Evolutionary conservation across 768 basidiomycete genomes (phyloP).

Genomic region (Tricholoma sp.): DNA sequence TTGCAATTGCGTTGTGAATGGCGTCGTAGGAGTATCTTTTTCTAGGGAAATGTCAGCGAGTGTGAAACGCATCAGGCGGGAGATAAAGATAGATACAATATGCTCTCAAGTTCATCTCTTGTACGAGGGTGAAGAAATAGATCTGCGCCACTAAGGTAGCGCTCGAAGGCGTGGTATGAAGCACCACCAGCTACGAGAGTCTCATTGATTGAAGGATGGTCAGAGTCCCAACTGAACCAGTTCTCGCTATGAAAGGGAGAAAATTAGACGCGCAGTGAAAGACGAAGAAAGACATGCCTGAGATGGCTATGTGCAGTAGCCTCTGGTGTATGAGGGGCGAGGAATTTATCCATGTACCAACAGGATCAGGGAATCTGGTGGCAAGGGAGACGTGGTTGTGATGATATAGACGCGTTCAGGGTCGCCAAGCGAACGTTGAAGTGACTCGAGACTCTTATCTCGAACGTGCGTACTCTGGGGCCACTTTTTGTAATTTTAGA

Average conservation of each 20-base stretch:
- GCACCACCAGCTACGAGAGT: slow-evolving; percentile 72
- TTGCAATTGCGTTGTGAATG: slow-evolving; percentile 76
- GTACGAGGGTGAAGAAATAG: slow-evolving; percentile 66
- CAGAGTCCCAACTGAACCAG: slow-evolving; percentile 62
- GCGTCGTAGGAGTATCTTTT: slow-evolving; percentile 74
- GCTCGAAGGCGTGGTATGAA: slow-evolving; percentile 75
- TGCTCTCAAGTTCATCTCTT: slow-evolving; percentile 61
- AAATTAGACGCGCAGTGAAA: slow-evolving; percentile 8
- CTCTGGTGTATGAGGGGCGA: slow-evolving; percentile 71
- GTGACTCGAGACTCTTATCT: background rate
- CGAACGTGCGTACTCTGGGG: slow-evolving; percentile 1
- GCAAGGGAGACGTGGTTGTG: too few species aligned
- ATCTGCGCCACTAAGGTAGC: slow-evolving; percentile 68
- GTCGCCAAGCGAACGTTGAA: slow-evolving; percentile 25
- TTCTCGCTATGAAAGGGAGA: slow-evolving; percentile 46
- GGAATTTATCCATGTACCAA: slow-evolving; percentile 68
- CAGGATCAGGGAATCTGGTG: too few species aligned
- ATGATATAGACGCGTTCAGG: background rate
- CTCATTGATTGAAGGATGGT: slow-evolving; percentile 67
- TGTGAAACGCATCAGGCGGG: background rate
- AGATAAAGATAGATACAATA: slow-evolving; percentile 46
- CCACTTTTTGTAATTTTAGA: background rate
- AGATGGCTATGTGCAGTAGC: slow-evolving; percentile 65
- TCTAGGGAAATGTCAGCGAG: slow-evolving; percentile 29
- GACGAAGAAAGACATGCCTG: slow-evolving; percentile 39